Evolutionary conservation across 768 basidiomycete species (phyloP).

Genomic region (Kwoniella newhampshirensis): DNA sequence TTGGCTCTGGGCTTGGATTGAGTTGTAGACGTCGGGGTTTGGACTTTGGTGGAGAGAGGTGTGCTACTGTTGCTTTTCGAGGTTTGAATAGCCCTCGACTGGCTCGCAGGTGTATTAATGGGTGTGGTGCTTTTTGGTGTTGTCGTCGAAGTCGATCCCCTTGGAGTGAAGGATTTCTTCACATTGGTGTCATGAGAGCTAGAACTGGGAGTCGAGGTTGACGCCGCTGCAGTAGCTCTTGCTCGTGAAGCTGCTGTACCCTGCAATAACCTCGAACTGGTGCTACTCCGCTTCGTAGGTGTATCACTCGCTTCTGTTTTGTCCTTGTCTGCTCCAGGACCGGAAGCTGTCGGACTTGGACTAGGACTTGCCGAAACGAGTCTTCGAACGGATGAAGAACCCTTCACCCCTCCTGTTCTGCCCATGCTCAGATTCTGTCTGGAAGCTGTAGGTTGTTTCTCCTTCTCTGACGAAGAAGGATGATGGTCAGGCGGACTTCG

Average conservation of each 20-base stretch:
- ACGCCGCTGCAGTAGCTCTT: conserved; percentile 21
- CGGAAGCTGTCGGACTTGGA: conserved; percentile 6
- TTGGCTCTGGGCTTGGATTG: background rate
- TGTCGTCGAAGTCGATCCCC: background rate
- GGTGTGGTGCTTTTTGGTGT: background rate
- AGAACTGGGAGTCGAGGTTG: conserved; percentile 6
- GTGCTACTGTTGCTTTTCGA: background rate
- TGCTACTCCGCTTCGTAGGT: conserved; percentile 2
- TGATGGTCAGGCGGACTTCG: conserved; percentile 13
- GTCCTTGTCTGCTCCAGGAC: background rate
- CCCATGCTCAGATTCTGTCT: conserved; percentile 13
- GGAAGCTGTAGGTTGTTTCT: too few species aligned
- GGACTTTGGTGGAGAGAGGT: background rate
- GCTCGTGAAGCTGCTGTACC: conserved; percentile 44
- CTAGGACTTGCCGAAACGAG: conserved; percentile 1
- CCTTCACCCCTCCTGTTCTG: background rate
- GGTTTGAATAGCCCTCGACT: background rate
- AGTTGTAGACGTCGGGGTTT: background rate
- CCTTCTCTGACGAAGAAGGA: background rate
- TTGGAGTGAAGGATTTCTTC: too few species aligned
- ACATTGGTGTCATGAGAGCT: background rate
- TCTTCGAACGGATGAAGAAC: background rate
- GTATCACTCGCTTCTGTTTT: background rate
- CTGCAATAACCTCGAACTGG: conserved; percentile 33
- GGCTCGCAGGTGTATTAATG: background rate